Evolutionary conservation across 2,329 filamentous ascomycete species (phyloP), one percentile per base, ranked within the genome.

Genomic region (Fusarium foetens): DNA sequence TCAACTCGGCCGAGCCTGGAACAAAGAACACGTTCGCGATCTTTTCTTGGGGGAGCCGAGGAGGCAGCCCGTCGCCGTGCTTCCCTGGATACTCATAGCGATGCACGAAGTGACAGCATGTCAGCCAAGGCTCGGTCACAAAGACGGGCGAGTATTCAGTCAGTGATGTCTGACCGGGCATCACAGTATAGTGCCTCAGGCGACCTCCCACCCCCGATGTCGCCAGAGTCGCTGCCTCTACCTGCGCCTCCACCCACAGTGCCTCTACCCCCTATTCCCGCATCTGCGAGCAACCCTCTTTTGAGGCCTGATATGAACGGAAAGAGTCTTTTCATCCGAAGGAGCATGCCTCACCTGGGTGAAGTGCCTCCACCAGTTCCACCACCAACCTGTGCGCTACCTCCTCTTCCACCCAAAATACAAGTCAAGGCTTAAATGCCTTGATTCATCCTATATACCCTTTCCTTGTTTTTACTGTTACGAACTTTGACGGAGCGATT

Each of bases 351-450:
- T 10, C 85, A 87, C 31, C 79, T 88, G 41, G 80, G 79, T 3
- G 83, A 86, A 17, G 86, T 85, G 2, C 87, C 87, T 35, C 87
- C 87, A 3, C 87, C 84, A 21, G 85, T 83, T 19, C 88, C 88
- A 11, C 88, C 88, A 9, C 88, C 88, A 29, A 88, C 81, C 16
- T 85, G 84, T 70, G 87, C 87, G 19, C 81, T 90, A 27, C 88
- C 88, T 23, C 87, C 88, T 0, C 82, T 89, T 42, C 87, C 87
- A 8, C 65, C 73, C 19, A 78, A 75, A 33, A 65, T 68, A 46
- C 67, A 66, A 45, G 63, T 69, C 53, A 73, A 61, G 49, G 68
- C 67, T n/a, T 78, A 52, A 66, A 43, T 35, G 8, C 29, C 35
- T 29, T 54, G 60, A 35, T 45, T 43, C 21, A 57, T 48, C 41